These are phyloP conservation scores for Fraxinus excelsior DNA, from an alignment of 257 asterid species.

Conservation along the genomic window DNA sequence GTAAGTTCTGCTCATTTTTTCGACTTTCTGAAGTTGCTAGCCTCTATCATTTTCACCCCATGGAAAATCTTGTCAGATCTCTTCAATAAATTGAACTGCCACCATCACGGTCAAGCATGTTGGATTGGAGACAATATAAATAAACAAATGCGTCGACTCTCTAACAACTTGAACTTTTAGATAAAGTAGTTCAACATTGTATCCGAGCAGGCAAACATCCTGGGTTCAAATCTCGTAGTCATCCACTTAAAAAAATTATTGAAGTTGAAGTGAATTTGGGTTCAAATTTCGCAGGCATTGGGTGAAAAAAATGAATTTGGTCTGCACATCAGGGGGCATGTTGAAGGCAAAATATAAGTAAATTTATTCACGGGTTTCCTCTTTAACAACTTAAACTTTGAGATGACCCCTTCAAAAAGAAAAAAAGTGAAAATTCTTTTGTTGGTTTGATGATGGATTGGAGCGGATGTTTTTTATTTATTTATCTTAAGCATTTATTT, in stretches of 20 bases:
- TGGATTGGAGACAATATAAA: neutral
- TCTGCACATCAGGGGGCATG: neutral
- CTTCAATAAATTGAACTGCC: neutral
- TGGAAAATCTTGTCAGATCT: neutral
- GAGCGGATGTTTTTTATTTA: neutral
- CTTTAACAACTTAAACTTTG: too few species aligned
- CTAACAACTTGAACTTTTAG: neutral
- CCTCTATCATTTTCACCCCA: neutral
- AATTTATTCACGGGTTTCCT: neutral
- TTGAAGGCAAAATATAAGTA: too few species aligned
- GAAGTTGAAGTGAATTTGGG: neutral
- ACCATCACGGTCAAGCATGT: neutral
- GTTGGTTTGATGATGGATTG: neutral
- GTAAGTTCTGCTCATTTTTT: constrained; percentile 26
- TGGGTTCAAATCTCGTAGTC: neutral
- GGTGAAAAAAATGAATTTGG: neutral
- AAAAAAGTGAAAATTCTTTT: neutral
- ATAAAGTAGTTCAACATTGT: neutral
- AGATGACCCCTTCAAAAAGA: neutral
- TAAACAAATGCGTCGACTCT: neutral
- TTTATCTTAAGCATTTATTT: constrained; percentile 1
- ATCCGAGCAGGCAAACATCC: neutral
- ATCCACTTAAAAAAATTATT: neutral
- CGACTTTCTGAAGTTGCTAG: neutral
- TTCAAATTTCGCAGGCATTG: neutral